Conservation (phyloP, 1,284 basidiomycete species). For the Fomitopsis schrenkii region DNA sequence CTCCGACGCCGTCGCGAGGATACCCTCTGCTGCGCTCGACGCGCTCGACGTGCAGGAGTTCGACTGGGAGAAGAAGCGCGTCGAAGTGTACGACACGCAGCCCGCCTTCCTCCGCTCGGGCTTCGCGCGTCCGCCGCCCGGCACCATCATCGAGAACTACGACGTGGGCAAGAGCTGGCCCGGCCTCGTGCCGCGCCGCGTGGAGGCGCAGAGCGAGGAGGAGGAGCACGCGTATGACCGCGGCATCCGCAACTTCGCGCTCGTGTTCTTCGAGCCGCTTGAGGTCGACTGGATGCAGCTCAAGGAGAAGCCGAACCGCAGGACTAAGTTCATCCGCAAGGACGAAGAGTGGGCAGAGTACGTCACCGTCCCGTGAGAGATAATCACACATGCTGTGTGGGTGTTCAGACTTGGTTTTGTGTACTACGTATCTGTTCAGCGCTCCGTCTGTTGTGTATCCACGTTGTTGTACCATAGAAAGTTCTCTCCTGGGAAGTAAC, state of each 20-base stretch:
- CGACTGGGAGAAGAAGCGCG: conserved; percentile 61
- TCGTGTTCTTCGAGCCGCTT: conserved; percentile 59
- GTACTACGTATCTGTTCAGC: too few species aligned
- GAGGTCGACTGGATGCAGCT: conserved; percentile 63
- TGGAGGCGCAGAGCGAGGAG: conserved; percentile 38
- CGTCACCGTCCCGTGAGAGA: conserved; percentile 49
- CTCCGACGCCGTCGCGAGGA: not conserved
- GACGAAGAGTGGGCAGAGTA: conserved; percentile 46
- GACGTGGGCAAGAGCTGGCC: conserved; percentile 59
- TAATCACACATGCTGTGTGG: too few species aligned
- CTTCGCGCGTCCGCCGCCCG: conserved; percentile 61
- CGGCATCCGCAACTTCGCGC: conserved; percentile 57
- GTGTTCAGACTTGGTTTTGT: not conserved
- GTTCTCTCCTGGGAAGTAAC: too few species aligned
- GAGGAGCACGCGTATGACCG: conserved; percentile 39
- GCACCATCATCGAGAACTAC: conserved; percentile 41
- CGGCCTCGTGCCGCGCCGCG: conserved; percentile 31
- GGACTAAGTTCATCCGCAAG: conserved; percentile 46
- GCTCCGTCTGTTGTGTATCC: too few species aligned
- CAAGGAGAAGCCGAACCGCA: conserved; percentile 45
- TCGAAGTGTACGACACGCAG: conserved; percentile 24
- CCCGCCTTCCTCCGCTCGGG: conserved; percentile 45
- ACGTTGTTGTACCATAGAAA: too few species aligned
- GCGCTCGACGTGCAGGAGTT: conserved; percentile 38
- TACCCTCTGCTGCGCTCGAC: conserved; percentile 25